phyloP scores from a whole-genome alignment of 2,329 filamentous ascomycete genomes.

The Diaporthe eres region DNA sequence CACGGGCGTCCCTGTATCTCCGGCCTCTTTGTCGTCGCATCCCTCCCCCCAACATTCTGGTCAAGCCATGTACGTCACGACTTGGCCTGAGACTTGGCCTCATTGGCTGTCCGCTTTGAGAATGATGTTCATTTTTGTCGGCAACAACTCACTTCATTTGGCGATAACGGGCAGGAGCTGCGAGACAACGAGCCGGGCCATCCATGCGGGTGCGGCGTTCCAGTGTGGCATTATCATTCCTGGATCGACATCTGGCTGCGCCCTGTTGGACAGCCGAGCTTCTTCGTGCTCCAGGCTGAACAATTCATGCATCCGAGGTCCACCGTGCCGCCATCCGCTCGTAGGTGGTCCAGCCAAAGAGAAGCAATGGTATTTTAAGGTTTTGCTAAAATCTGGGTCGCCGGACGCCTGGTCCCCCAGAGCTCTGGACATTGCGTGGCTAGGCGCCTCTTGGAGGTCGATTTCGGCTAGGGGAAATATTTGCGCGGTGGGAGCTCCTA shows the following conservation, averaged over 20 bases:
- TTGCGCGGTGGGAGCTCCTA: slow-evolving; percentile 3
- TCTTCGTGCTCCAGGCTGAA: slow-evolving; percentile 12
- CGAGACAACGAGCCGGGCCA: slow-evolving; percentile 33
- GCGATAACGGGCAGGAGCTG: slow-evolving; percentile 13
- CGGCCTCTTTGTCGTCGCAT: slow-evolving; percentile 28
- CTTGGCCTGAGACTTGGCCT: slow-evolving; percentile 29
- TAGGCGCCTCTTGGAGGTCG: slow-evolving; percentile 14
- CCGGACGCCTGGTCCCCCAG: slow-evolving; percentile 4
- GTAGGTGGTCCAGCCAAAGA: neutral
- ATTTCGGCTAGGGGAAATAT: slow-evolving; percentile 7
- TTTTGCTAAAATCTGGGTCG: slow-evolving; percentile 34
- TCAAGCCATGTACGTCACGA: slow-evolving; percentile 42
- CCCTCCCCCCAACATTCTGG: slow-evolving; percentile 25
- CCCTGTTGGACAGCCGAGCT: slow-evolving; percentile 23
- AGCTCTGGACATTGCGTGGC: slow-evolving; percentile 9
- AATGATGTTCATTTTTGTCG: slow-evolving; percentile 29
- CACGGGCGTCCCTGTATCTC: neutral
- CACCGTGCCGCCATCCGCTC: slow-evolving; percentile 27
- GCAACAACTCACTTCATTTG: slow-evolving; percentile 13
- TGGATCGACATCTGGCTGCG: slow-evolving; percentile 30
- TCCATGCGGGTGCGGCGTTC: slow-evolving; percentile 30
- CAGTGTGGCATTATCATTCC: slow-evolving; percentile 32
- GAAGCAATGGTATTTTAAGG: slow-evolving; percentile 31
- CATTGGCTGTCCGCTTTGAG: slow-evolving; percentile 36
- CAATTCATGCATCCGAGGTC: slow-evolving; percentile 21